A percentile compares a stretch with the other conserved stretches of the same genome.
Conservation (phyloP, 2,329 filamentous ascomycete genomes). For the Aureobasidium melanogenum region DNA sequence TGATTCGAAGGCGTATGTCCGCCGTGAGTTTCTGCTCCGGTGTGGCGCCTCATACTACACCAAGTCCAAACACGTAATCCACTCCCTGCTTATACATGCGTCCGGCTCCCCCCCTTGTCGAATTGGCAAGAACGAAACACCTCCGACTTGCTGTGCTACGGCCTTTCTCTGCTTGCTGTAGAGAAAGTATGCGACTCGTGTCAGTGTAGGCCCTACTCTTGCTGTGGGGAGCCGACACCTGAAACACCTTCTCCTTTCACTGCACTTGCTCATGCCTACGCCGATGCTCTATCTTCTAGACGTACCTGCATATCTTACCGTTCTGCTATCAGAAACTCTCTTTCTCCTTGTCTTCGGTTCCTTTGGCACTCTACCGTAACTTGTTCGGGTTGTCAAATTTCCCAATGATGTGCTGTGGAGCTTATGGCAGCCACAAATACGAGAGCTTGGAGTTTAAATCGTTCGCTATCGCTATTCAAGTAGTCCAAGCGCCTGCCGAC, state of each 20-base stretch:
- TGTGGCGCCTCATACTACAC: conserved; percentile 1
- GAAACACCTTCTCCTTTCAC: not conserved
- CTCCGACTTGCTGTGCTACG: not conserved
- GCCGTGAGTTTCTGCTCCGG: not conserved
- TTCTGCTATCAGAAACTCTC: not conserved
- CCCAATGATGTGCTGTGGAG: not conserved
- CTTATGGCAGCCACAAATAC: conserved; percentile 8
- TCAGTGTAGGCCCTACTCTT: not conserved
- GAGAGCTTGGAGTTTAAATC: conserved; percentile 6
- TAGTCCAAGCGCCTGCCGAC: not conserved
- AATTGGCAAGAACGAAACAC: not conserved
- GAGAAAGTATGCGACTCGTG: not conserved
- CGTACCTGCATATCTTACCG: not conserved
- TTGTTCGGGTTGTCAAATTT: not conserved
- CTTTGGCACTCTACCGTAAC: not conserved
- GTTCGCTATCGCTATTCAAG: not conserved
- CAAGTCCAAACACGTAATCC: not conserved
- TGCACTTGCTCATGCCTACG: not conserved
- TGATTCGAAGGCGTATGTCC: not conserved
- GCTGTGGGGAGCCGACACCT: conserved; percentile 8
- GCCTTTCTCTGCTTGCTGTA: conserved; percentile 1
- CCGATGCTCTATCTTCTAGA: not conserved
- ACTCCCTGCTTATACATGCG: conserved; percentile 9
- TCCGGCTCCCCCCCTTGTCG: conserved; percentile 1
- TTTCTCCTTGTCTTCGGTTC: not conserved